Conservation (phyloP, 805 yeast genomes). For the Pichia deserticola region DNA sequence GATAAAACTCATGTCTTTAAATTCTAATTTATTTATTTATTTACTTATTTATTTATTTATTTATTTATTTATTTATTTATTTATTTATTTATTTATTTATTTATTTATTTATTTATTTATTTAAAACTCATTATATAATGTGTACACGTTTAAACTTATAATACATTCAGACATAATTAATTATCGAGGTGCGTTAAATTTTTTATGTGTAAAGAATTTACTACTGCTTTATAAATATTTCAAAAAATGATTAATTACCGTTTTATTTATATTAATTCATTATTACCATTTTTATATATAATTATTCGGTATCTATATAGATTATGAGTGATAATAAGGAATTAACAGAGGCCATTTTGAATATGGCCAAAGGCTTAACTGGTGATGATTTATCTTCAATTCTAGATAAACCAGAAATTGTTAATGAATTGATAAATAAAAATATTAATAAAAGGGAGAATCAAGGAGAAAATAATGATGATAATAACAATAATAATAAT, state of each 20-base stretch:
- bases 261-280: too few species aligned
- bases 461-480: not conserved
- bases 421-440: not conserved
- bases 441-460: not conserved
- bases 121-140: too few species aligned
- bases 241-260: too few species aligned
- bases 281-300: too few species aligned
- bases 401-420: not conserved
- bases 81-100: too few species aligned
- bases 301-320: not conserved
- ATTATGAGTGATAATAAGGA: not conserved
- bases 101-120: too few species aligned
- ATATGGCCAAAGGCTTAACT: not conserved
- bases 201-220: too few species aligned
- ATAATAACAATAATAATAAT: not conserved
- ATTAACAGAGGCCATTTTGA: not conserved
- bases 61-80: not conserved
- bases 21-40: slow-evolving; percentile 39
- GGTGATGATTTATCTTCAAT: not conserved
- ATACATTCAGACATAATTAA: too few species aligned
- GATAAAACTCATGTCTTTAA: slow-evolving; percentile 82
- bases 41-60: not conserved
- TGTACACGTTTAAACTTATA: too few species aligned
- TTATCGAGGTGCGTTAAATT: too few species aligned
- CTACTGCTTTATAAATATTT: too few species aligned